Base-by-base conservation (phyloP, 1,284 basidiomycete genomes). In the Crocinoboletus sp. region DNA sequence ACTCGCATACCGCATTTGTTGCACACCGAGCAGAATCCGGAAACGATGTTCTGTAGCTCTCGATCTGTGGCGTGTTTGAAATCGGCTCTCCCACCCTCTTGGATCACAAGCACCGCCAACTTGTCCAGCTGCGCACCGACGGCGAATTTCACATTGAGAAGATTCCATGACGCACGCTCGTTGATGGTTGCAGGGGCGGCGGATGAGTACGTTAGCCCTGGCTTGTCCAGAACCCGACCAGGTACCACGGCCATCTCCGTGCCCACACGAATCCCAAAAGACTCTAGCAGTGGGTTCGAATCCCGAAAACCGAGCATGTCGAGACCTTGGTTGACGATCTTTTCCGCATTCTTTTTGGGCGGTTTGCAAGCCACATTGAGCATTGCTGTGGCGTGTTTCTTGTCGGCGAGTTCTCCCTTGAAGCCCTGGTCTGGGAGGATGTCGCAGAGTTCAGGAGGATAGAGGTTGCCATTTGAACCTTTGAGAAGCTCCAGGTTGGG, bases 201-300 rank as follows among this genome's bases (percentile, higher is more conserved):
- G 39, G 63, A 57, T 0, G 67, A 71, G 55, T 89, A 89, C 35
- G 73, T 67, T 45, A 89, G 68, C 4, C 63, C 66, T 0, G 85
- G 86, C 9, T 77, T 60, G 5, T 71, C 64, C 1, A 89, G 72
- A 46, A 87, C 74, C 25, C 85, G 78, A 2, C 79, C 86, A 0
- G 85, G 84, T 6, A 89, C 80, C 19, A 84, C 74, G 2, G 82
- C 71, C 84, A 89, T 88, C 45, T 85, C 70, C 2, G 61, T 65
- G 10, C 76, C 76, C 44, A 89, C 72, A 42, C 58, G 66, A 43
- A 88, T 64, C 1, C 81, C 83, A 60, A 89, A 88, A 0, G 74
- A 68, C 6, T 65, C 63, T 6, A 64, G 33, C 11, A 81, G 64
- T 2, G 74, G 71, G 6, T 64, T 66, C 0, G 71, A 61, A 6